phyloP scores from a whole-genome alignment of 768 basidiomycete species.

The Leucocoprinus sp. region DNA sequence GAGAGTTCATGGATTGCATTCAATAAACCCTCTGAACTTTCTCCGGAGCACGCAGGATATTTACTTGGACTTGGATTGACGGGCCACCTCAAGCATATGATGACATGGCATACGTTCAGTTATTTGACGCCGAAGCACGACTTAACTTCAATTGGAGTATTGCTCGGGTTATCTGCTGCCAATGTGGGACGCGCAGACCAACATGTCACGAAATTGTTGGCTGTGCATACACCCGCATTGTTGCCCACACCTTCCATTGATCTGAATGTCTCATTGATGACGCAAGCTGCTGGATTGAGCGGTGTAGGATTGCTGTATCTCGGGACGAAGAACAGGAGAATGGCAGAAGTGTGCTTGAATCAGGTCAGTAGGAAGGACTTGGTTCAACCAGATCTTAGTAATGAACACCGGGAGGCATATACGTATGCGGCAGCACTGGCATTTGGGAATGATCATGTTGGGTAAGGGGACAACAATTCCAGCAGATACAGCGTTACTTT shows the following conservation, averaged over 20 bases:
- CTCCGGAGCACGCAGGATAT: conserved; percentile 94
- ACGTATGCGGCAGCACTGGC: conserved; percentile 82
- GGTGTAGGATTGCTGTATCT: conserved; percentile 88
- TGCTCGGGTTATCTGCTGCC: conserved; percentile 89
- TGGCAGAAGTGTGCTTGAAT: conserved; percentile 86
- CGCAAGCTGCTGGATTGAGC: conserved; percentile 81
- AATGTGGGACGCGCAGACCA: conserved; percentile 79
- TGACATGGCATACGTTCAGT: conserved; percentile 92
- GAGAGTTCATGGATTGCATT: conserved; percentile 96
- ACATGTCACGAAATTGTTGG: conserved; percentile 85
- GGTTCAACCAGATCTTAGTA: conserved; percentile 73
- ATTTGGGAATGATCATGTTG: conserved; percentile 95
- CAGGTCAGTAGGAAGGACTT: conserved; percentile 78
- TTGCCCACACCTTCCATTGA: conserved; percentile 83
- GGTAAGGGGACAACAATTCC: conserved; percentile 75
- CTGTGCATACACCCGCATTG: conserved; percentile 89
- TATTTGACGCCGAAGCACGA: conserved; percentile 97
- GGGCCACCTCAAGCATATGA: conserved; percentile 83
- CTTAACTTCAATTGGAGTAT: conserved; percentile 85
- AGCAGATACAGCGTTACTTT: conserved; percentile 64
- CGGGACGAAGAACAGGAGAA: conserved; percentile 78
- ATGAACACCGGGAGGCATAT: conserved; percentile 89
- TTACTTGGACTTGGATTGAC: conserved; percentile 86
- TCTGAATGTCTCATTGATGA: conserved; percentile 83
- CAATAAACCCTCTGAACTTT: conserved; percentile 87